phyloP scores from a whole-genome alignment of 257 asterid genomes.

The Verbena officinalis region DNA sequence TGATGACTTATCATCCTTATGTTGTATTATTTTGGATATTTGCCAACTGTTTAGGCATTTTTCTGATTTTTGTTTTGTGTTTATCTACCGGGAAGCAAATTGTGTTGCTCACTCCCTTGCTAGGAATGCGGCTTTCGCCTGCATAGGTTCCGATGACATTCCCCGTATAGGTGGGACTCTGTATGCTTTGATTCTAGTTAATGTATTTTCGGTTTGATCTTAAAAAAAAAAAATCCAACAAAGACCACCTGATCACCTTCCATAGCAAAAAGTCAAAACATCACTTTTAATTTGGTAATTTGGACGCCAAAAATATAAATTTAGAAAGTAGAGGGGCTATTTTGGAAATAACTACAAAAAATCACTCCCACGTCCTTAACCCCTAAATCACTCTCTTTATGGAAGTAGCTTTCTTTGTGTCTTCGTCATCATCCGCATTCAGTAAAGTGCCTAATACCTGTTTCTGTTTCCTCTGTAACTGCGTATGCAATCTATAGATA shows the following conservation, averaged over 20 bases:
- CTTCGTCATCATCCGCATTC: slow-evolving; percentile 32
- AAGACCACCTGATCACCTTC: background rate
- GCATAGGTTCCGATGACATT: too few relatives aligned
- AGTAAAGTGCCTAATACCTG: slow-evolving; percentile 24
- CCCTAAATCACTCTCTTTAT: slow-evolving; percentile 23
- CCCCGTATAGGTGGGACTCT: too few relatives aligned
- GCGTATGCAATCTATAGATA: slow-evolving; percentile 28
- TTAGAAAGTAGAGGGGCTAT: slow-evolving; percentile 7
- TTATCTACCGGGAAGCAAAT: too few relatives aligned
- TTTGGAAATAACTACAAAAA: slow-evolving; percentile 27
- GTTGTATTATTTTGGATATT: too few relatives aligned
- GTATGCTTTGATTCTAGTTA: too few relatives aligned
- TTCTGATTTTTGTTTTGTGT: too few relatives aligned
- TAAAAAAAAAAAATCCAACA: too few relatives aligned
- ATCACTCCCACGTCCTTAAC: slow-evolving; percentile 30
- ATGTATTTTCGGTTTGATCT: too few relatives aligned
- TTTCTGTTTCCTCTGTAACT: slow-evolving; percentile 26
- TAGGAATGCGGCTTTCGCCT: too few relatives aligned
- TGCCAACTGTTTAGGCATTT: too few relatives aligned
- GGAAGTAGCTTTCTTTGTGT: slow-evolving; percentile 21
- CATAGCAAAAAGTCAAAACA: slow-evolving; percentile 21
- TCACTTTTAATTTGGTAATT: slow-evolving; percentile 8
- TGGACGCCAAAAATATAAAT: slow-evolving; percentile 13
- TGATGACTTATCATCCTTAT: too few relatives aligned
- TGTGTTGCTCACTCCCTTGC: too few relatives aligned